These are phyloP conservation scores for Parathielavia hyrcaniae DNA, from an alignment of 495 filamentous ascomycete genomes.

Conservation along the genomic window DNA sequence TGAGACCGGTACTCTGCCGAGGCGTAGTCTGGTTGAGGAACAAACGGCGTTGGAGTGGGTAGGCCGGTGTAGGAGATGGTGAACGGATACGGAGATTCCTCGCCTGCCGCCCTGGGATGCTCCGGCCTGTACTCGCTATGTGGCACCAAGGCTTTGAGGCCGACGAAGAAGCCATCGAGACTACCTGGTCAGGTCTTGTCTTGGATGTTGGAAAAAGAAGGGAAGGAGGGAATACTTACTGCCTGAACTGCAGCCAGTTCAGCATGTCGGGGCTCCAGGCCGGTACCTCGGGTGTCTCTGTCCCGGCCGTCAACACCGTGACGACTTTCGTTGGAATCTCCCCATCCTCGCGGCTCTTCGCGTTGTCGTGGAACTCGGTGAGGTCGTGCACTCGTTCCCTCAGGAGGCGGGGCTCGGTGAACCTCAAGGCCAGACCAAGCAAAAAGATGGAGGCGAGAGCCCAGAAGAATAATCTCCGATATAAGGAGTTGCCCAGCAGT, in stretches of 20 bases:
- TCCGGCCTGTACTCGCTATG: constrained; percentile 61
- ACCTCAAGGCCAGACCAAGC: constrained; percentile 28
- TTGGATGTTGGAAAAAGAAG: neutral
- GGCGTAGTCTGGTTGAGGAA: constrained; percentile 62
- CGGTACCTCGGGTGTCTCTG: constrained; percentile 4
- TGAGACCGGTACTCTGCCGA: constrained; percentile 52
- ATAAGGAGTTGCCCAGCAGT: constrained; percentile 37
- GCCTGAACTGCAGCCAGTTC: constrained; percentile 39
- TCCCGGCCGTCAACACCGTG: constrained; percentile 4
- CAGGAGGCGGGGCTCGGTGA: constrained; percentile 14
- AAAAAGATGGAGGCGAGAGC: constrained; percentile 28
- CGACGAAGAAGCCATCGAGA: constrained; percentile 73
- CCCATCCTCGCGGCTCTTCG: neutral
- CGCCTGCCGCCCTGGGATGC: constrained; percentile 53
- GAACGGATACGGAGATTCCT: constrained; percentile 26
- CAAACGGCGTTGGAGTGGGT: constrained; percentile 54
- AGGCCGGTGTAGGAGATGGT: constrained; percentile 33
- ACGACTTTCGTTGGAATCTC: neutral
- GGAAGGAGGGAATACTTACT: constrained; percentile 31
- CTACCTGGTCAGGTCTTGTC: constrained; percentile 22
- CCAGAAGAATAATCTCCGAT: constrained; percentile 42
- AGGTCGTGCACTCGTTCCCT: constrained; percentile 29
- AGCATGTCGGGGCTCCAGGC: constrained; percentile 24
- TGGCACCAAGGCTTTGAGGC: constrained; percentile 62
- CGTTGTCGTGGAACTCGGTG: constrained; percentile 16